Evolutionary conservation across 257 asterid genomes (phyloP).

Genomic region (Haberlea rhodopensis): DNA sequence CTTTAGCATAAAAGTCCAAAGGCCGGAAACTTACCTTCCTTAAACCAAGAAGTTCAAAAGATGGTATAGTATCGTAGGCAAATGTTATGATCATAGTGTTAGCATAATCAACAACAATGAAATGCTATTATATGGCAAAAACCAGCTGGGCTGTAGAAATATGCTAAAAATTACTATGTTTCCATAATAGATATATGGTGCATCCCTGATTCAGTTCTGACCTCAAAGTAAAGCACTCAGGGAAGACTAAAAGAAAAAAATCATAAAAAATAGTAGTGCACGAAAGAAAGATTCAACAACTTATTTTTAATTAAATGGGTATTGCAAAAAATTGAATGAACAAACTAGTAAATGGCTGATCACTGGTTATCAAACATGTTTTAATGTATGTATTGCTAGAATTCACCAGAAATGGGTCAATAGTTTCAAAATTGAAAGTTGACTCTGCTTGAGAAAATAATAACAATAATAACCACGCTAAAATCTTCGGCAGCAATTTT

Average conservation of each 20-base stretch:
- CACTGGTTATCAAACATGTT: slow-evolving; percentile 67
- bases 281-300: neutral
- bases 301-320: too few relatives aligned
- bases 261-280: slow-evolving; percentile 9
- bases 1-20: too few relatives aligned
- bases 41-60: too few relatives aligned
- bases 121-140: neutral
- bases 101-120: neutral
- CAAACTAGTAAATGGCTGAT: slow-evolving; percentile 37
- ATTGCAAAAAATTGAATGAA: slow-evolving; percentile 7
- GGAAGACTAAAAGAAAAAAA: neutral
- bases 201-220: slow-evolving; percentile 18
- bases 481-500: slow-evolving; percentile 50
- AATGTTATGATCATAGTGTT: too few relatives aligned
- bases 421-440: slow-evolving; percentile 5
- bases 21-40: too few relatives aligned
- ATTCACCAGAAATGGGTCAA: slow-evolving; percentile 44
- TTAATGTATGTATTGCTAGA: slow-evolving; percentile 57
- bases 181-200: neutral
- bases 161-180: neutral
- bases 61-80: too few relatives aligned
- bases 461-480: slow-evolving; percentile 29
- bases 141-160: neutral
- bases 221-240: slow-evolving; percentile 2
- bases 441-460: slow-evolving; percentile 25